Evolutionary conservation across 257 asterid genomes (phyloP).

Genomic region (Thymus mandschuricus): DNA sequence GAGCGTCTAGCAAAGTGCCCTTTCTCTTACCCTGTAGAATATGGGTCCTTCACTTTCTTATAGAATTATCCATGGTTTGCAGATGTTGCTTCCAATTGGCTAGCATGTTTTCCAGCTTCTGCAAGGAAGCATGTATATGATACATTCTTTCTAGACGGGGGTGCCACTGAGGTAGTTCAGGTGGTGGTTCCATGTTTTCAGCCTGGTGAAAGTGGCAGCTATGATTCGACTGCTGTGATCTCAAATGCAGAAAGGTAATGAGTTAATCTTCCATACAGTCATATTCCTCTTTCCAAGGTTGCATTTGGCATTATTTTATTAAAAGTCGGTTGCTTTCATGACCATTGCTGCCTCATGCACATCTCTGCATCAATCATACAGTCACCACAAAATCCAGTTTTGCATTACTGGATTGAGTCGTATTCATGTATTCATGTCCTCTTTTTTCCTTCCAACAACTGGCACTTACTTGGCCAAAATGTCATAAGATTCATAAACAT

Average conservation of each 20-base stretch:
- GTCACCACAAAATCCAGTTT: not conserved
- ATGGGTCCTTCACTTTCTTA: slow-evolving; percentile 22
- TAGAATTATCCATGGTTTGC: slow-evolving; percentile 31
- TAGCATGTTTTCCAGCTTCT: slow-evolving; percentile 83
- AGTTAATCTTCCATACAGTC: slow-evolving; percentile 11
- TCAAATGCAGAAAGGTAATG: slow-evolving; percentile 86
- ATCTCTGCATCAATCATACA: not conserved
- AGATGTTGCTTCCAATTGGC: slow-evolving; percentile 91
- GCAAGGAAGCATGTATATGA: slow-evolving; percentile 77
- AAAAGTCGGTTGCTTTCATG: slow-evolving; percentile 2
- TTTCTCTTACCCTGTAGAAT: not conserved
- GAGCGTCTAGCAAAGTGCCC: slow-evolving; percentile 10
- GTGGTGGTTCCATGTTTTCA: slow-evolving; percentile 80
- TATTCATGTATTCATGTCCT: slow-evolving; percentile 14
- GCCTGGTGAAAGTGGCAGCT: slow-evolving; percentile 45
- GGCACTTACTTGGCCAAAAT: slow-evolving; percentile 11
- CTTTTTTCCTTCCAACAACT: slow-evolving; percentile 16
- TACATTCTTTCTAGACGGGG: slow-evolving; percentile 72
- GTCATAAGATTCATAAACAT: not conserved
- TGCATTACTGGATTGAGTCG: not conserved
- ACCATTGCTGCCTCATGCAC: not conserved
- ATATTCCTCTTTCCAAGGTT: slow-evolving; percentile 4
- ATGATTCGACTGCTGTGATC: slow-evolving; percentile 54
- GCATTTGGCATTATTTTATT: not conserved
- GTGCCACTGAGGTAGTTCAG: slow-evolving; percentile 62